Percentiles rank a stretch among this genome's conserved stretches.
phyloP scores from a whole-genome alignment of 306 rosid species.

The Sechiopsis laciniata region DNA sequence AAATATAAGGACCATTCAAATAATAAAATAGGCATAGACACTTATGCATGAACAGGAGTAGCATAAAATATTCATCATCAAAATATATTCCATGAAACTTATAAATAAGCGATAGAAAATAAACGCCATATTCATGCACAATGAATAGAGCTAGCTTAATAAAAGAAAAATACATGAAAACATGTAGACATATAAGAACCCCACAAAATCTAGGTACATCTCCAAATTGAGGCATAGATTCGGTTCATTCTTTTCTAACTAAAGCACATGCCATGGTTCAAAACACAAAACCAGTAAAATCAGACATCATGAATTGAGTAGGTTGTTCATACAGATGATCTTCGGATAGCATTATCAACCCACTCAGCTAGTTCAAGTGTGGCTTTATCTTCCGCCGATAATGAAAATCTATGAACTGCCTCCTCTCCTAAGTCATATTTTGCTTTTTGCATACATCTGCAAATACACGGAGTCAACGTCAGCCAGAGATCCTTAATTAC shows the following conservation, averaged over 20 bases:
- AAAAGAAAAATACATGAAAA: conserved; percentile 13
- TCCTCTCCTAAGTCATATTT: conserved; percentile 96
- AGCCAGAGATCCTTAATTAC: conserved; percentile 5
- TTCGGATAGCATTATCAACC: conserved; percentile 86
- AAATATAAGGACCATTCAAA: not conserved
- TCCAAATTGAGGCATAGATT: conserved; percentile 18
- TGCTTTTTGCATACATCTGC: conserved; percentile 97
- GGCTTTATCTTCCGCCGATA: conserved; percentile 96
- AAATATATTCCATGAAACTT: not conserved
- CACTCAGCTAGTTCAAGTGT: conserved; percentile 97
- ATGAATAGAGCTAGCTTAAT: not conserved
- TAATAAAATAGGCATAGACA: not conserved
- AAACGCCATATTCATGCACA: not conserved
- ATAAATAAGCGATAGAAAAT: not conserved
- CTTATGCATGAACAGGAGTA: not conserved
- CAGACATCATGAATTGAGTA: conserved; percentile 25
- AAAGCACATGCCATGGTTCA: not conserved
- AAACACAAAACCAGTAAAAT: conserved; percentile 25
- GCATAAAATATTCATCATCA: not conserved
- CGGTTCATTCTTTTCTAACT: not conserved
- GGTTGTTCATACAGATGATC: conserved; percentile 57
- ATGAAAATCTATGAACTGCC: conserved; percentile 87
- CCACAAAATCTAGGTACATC: not conserved
- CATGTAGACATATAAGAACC: not conserved
- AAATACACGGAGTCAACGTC: conserved; percentile 23